A percentile compares a stretch with the other conserved stretches of the same genome.
Conservation (phyloP, 2,329 filamentous ascomycete genomes). For the Aspergillus costaricaensis region DNA sequence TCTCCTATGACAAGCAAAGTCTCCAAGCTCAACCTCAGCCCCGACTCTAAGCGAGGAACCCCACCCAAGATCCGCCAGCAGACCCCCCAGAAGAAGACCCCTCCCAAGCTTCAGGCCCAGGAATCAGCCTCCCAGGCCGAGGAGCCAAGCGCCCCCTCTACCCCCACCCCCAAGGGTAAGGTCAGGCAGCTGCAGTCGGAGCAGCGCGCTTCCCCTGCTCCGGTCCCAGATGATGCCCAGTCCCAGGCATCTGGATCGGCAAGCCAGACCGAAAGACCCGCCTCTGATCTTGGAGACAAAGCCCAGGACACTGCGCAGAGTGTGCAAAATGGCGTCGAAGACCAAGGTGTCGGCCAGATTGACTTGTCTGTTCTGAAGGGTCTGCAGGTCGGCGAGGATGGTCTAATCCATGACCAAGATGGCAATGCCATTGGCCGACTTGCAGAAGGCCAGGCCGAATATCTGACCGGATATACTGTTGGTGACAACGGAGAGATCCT, state of each 20-base stretch:
- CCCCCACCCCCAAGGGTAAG: slow-evolving; percentile 7
- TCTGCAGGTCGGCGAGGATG: slow-evolving; percentile 41
- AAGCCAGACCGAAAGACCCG: slow-evolving; percentile 23
- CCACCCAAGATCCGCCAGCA: slow-evolving; percentile 26
- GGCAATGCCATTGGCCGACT: slow-evolving; percentile 41
- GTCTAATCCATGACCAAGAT: slow-evolving; percentile 39
- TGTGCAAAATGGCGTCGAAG: slow-evolving; percentile 6
- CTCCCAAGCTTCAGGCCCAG: slow-evolving; percentile 26
- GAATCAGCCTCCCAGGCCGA: slow-evolving; percentile 25
- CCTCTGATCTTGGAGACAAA: not conserved
- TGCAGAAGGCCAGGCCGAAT: slow-evolving; percentile 42
- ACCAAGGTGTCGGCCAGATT: slow-evolving; percentile 10
- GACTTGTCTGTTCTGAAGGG: slow-evolving; percentile 43
- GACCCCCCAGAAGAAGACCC: slow-evolving; percentile 25
- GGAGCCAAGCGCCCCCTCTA: slow-evolving; percentile 5
- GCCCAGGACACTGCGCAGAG: slow-evolving; percentile 22
- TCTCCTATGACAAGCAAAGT: slow-evolving; percentile 4
- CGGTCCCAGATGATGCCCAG: slow-evolving; percentile 22
- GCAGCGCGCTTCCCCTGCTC: slow-evolving; percentile 28
- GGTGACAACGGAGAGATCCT: slow-evolving; percentile 40
- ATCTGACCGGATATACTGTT: slow-evolving; percentile 43
- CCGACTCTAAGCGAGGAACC: slow-evolving; percentile 24
- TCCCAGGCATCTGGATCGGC: slow-evolving; percentile 34
- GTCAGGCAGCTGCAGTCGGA: slow-evolving; percentile 16
- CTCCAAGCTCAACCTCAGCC: slow-evolving; percentile 8